Evolutionary conservation across 176 grass and related monocot genomes (phyloP), one percentile per base, ranked within the genome.

Genomic region (Eleusine coracana): DNA sequence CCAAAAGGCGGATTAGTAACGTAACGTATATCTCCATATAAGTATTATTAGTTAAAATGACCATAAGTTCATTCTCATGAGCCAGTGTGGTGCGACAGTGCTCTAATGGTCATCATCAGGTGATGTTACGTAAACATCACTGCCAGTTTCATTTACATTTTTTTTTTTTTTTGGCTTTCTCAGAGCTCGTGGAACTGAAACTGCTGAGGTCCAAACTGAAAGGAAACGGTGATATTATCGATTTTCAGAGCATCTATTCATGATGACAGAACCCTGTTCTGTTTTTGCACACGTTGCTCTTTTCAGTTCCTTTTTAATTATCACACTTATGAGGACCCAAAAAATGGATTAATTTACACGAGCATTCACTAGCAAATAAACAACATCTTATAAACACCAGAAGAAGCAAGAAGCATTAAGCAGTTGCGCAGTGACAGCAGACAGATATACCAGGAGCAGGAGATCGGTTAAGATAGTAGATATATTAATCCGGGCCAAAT

Each of bases 401-500:
- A 21, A 56, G 54, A 21, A 2, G 20, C 7, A 8, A 23, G 6
- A 18, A 58, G 20, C 54, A n/a, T 21, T 27, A 27, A 28, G 23
- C 59, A 62, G 23, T 27, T 46, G 44, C 10, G 13, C 25, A 29
- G 25, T 29, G 25, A 28, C 59, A 63, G 25, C 59, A 63, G 25
- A 25, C 58, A 61, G 55, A 58, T 20, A 63, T 20, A 63, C 25
- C 23, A 63, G 60, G 3, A 18, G 25, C 25, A 25, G 25, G 2
- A 17, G 3, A 6, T 27, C 7, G 2, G 44, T 54, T 13, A 5
- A 62, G 76, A 31, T 34, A 84, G 25, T 34, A 84, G 25, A 58
- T 84, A 84, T 89, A 80, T 80, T 80, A 81, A 63, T 51, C 25
- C 62, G 36, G 82, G 54, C 55, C 60, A 14, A 12, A 71, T 31